Evolutionary conservation across 768 basidiomycete genomes (phyloP), one percentile per base, ranked within the genome.

Genomic region (Lactifluus rugatus): DNA sequence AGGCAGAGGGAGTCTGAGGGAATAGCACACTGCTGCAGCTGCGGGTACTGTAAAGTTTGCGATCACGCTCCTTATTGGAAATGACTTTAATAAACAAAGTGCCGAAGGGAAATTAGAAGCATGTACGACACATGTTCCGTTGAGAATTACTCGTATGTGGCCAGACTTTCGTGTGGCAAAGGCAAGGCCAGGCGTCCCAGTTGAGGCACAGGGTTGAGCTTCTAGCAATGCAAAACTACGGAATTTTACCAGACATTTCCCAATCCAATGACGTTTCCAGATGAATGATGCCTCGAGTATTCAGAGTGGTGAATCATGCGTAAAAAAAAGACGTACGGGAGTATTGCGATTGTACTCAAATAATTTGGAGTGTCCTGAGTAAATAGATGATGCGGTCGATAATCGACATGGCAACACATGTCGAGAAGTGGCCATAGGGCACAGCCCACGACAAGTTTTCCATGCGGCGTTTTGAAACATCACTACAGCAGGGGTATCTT

Each of bases 371-470:
- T 17, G 32, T 5, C 32, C 6, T 34, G 8, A 34, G 9, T 36
- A 21, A 4, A 52, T 37, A 44, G 52, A 45, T 36, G 8, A 31
- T n/a, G 8, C 6, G 14, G 23, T 19, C 25, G 34, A 48, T 48
- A 55, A 48, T 56, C 55, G 39, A 49, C 49, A 25, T 3, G n/a
- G n/a, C 16, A 56, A 14, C 55, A 49, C 55, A 34, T 37, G 54
- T 16, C 9, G 21, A 44, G 16, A 21, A 34, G 9, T 11, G 34
- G 34, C 34, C 34, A 34, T 10, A 34, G 31, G 3, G 31, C 31
- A 31, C 34, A 34, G 10, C 7, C 7, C 34, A 2, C 11, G 10
- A 1, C 9, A 10, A 13, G 11, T 10, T 34, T 10, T 11, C 34
- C 34, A 34, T n/a, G n/a, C 34, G 9, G 34, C 34, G 8, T 11